Base-by-base conservation (phyloP, 2,329 filamentous ascomycete genomes). In the Juglanconis sp. region DNA sequence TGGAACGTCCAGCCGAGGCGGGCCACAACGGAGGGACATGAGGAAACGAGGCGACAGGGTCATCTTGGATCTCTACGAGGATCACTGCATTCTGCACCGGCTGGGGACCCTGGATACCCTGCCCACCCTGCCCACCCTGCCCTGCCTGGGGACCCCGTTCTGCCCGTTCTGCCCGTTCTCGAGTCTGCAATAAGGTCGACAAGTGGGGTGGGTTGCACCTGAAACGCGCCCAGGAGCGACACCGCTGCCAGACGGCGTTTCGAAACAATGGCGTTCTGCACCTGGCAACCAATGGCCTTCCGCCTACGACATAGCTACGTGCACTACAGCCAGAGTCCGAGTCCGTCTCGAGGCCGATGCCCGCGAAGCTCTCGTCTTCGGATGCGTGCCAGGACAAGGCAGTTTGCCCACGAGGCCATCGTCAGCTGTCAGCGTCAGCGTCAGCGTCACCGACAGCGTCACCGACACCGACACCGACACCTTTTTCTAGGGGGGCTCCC, bases 221-320 rank as follows among this genome's bases (percentile, higher is more conserved):
- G 68, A 69, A 69, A 69, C 68, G 60, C 61, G 60, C 57, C 65
- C 60, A 66, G 63, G 65, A 62, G 61, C 61, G 61, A 62, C 66
- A 66, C 66, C 64, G 59, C 61, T 58, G 53, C 59, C 59, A 56
- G 52, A 54, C 53, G 59, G 51, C 42, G 61, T 63, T 63, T 63
- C 59, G 61, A 63, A 63, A 63, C 61, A 61, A 61, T 54, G 55
- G 59, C 61, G 59, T 57, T 61, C 56, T 61, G 61, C 61, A 61
- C 40, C 8, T 24, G 44, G 51, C 52, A 47, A 10, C 61, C 61
- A 63, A 63, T 63, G 35, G 44, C 47, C 38, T n/a, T 15, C 32
- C 57, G 32, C 47, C 42, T 48, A 15, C 17, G 17, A 24, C 17
- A 24, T 2, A 1, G 17, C 17, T 1, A 34, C 24, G 8, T 34